Percentiles rank a stretch among this genome's conserved stretches.
These are phyloP conservation scores for Vanderwaltozyma yarrowii DNA, from an alignment of 805 yeast genomes.

Conservation along the genomic window DNA sequence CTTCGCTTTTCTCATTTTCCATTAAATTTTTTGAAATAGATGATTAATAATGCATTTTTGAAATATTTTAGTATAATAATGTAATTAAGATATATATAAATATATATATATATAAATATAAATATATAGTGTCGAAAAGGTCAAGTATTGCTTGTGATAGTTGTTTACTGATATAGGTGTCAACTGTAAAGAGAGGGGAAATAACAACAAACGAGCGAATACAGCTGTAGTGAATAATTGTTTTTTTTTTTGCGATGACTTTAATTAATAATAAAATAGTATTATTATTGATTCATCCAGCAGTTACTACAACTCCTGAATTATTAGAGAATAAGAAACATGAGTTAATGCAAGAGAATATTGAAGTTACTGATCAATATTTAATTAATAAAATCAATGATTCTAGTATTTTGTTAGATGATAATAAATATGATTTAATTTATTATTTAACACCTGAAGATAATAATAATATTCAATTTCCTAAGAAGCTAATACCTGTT, in stretches of 20 bases:
- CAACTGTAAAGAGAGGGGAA: too few species aligned
- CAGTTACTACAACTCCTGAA: conserved; percentile 48
- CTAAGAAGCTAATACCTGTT: conserved; percentile 33
- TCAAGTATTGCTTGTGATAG: too few species aligned
- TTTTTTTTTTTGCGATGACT: not conserved
- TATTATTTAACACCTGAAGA: conserved; percentile 49
- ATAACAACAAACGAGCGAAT: too few species aligned
- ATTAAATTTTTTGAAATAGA: too few species aligned
- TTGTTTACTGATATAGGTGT: too few species aligned
- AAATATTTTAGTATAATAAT: too few species aligned
- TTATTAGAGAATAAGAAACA: conserved; percentile 34
- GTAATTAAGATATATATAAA: too few species aligned
- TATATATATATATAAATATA: too few species aligned
- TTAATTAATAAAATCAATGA: conserved; percentile 50
- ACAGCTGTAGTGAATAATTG: too few species aligned
- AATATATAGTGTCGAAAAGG: too few species aligned
- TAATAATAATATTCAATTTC: conserved; percentile 35
- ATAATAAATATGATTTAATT: conserved; percentile 34
- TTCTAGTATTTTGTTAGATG: conserved; percentile 32
- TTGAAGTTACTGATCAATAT: conserved; percentile 36
- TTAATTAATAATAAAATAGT: conserved; percentile 7
- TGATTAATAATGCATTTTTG: too few species aligned
- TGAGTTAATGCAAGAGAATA: conserved; percentile 19
- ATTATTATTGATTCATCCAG: conserved; percentile 54
- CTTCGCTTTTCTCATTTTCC: too few species aligned